Base-by-base conservation (phyloP, 2,329 filamentous ascomycete genomes). In the Dichotomopilus funicola region DNA sequence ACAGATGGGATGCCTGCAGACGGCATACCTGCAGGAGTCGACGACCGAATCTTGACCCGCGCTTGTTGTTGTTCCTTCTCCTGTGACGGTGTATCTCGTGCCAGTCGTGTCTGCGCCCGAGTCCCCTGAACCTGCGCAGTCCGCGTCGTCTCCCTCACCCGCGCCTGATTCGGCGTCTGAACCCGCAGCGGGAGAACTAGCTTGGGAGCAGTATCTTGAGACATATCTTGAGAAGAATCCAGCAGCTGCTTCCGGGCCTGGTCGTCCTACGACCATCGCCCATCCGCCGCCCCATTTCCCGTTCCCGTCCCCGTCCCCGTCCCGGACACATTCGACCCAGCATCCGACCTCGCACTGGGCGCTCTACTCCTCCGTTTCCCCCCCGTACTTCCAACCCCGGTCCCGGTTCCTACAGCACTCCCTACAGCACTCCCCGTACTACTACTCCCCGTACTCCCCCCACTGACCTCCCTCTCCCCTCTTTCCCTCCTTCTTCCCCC, bases 231-330 rank as follows among this genome's bases (percentile, higher is more conserved):
- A 27, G 19, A 13, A 6, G 40, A 42, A 13, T 6, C 40, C 27
- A 3, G 37, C 19, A 10, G 10, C 12, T 13, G 47, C 19, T n/a
- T 10, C 19, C 13, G 37, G 8, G 33, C 31, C 11, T 36, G 49
- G 34, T 44, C 61, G 37, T 43, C 56, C 62, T 64, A 65, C 56
- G 62, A 59, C 61, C 61, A 62, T 57, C 59, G 57, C 31, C 12
- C 41, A n/a, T 31, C 45, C 12, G 19, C 19, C 19, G 19, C 19
- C 19, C n/a, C n/a, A n/a, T n/a, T n/a, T n/a, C n/a, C n/a, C n/a
- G n/a, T n/a, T n/a, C n/a, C n/a, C n/a, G n/a, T n/a, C n/a, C n/a
- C n/a, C n/a, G n/a, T n/a, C n/a, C 34, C 43, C 43, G 43, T 31
- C 4, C 43, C 43, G 7, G 57, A 27, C 19, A 27, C 44, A 46